Evolutionary conservation across 495 filamentous ascomycete genomes (phyloP).

Genomic region (Letharia columbiana): DNA sequence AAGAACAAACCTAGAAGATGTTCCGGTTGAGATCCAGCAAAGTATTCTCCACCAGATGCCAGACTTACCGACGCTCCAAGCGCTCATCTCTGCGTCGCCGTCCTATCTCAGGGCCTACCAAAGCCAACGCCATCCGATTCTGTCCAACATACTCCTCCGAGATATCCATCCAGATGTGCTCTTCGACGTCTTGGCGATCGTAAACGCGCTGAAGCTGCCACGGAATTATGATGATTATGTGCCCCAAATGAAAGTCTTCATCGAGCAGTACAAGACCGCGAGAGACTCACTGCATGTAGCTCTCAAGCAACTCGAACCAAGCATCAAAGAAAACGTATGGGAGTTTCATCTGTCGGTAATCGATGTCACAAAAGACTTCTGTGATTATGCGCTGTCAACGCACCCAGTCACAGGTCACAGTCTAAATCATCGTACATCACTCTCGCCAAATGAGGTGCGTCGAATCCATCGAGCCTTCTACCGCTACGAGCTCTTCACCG

Average conservation of each 20-base stretch:
- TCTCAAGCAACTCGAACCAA: not conserved
- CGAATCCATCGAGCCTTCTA: constrained; percentile 8
- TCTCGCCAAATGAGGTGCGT: not conserved
- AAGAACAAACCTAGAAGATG: not conserved
- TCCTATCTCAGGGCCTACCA: not conserved
- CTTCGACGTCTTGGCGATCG: not conserved
- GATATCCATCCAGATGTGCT: constrained; percentile 10
- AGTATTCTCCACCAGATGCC: not conserved
- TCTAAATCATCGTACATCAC: not conserved
- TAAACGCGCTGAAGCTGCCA: not conserved
- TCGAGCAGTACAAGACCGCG: not conserved
- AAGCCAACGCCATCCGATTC: not conserved
- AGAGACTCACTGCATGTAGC: not conserved
- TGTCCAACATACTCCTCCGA: not conserved
- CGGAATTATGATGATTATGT: not conserved
- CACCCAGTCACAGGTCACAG: not conserved
- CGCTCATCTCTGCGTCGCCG: constrained; percentile 5
- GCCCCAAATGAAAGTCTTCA: not conserved
- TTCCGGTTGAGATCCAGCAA: not conserved
- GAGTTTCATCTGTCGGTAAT: not conserved
- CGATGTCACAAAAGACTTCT: not conserved
- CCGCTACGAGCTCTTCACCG: constrained; percentile 2
- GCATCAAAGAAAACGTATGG: not conserved
- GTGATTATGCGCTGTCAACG: not conserved
- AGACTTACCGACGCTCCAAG: not conserved